Percentiles rank a stretch among this genome's conserved stretches.
phyloP scores from a whole-genome alignment of 176 grass and related monocot species.

The Musa beccarii region DNA sequence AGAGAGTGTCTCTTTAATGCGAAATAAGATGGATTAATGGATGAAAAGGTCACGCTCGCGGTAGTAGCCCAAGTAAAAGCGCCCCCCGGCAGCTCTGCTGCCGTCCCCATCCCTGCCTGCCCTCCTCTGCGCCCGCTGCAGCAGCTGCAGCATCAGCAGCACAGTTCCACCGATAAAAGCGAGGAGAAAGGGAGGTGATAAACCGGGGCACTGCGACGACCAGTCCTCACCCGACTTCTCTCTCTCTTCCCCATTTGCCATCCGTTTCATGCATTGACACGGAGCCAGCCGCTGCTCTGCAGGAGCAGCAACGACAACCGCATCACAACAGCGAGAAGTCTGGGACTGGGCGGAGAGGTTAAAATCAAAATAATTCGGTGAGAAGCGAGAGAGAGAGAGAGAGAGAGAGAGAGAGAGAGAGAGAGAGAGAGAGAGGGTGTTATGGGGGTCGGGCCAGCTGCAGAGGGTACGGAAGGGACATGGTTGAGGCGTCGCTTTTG shows the following conservation, averaged over 20 bases:
- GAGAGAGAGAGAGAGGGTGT: not conserved
- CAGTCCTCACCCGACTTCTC: not conserved
- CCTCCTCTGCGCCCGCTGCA: not conserved
- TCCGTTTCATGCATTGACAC: conserved; percentile 1
- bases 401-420: not conserved
- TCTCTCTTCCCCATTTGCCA: not conserved
- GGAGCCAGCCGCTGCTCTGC: conserved; percentile 2
- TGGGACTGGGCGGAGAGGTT: not conserved
- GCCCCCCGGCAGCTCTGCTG: conserved; percentile 9
- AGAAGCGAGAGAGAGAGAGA: not conserved
- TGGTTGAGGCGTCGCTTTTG: conserved; percentile 2
- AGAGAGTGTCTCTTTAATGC: not conserved
- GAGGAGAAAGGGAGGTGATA: conserved; percentile 34
- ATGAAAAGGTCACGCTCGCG: not conserved
- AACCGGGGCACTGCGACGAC: not conserved
- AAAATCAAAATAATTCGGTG: not conserved
- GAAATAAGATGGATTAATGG: not conserved
- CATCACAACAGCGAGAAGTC: not conserved
- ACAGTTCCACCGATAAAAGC: conserved; percentile 43
- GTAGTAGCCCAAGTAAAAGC: not conserved
- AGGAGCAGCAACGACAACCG: conserved; percentile 2
- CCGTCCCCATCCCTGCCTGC: not conserved
- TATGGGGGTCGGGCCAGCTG: conserved; percentile 1
- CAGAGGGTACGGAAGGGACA: conserved; percentile 5
- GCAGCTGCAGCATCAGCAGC: conserved; percentile 23